Evolutionary conservation across 805 yeast genomes (phyloP).

Genomic region (Vanderwaltozyma tropicalis): DNA sequence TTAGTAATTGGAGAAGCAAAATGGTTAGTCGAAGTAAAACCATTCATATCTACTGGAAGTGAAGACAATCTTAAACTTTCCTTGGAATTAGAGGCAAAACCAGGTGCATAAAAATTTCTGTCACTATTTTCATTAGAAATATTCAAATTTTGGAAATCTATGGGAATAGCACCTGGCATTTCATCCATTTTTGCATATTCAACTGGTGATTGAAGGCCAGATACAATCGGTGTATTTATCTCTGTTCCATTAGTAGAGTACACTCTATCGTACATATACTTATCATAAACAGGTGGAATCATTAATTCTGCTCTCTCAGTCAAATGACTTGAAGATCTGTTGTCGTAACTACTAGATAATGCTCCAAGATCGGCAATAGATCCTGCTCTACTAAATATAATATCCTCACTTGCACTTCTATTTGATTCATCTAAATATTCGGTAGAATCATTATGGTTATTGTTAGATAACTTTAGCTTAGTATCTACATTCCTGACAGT

Average conservation of each 20-base stretch:
- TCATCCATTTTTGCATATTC: too few species aligned
- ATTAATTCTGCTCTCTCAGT: conserved; percentile 28
- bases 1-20: conserved; percentile 42
- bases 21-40: too few species aligned
- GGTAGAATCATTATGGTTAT: not conserved
- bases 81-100: too few species aligned
- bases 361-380: conserved; percentile 22
- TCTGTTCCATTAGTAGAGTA: conserved; percentile 38
- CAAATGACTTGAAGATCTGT: not conserved
- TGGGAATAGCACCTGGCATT: too few species aligned
- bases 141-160: too few species aligned
- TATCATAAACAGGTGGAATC: conserved; percentile 82
- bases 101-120: too few species aligned
- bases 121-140: too few species aligned
- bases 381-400: conserved; percentile 30
- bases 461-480: conserved; percentile 3
- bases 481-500: conserved; percentile 15
- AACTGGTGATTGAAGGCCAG: not conserved
- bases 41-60: too few species aligned
- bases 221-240: not conserved
- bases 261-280: conserved; percentile 68
- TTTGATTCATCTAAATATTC: conserved; percentile 44
- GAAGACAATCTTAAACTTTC: too few species aligned
- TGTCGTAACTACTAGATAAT: too few species aligned
- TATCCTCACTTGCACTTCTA: conserved; percentile 44